Base-by-base conservation (phyloP, 1,139 yeast species). In the Saccharomyces hybrid region DNA sequence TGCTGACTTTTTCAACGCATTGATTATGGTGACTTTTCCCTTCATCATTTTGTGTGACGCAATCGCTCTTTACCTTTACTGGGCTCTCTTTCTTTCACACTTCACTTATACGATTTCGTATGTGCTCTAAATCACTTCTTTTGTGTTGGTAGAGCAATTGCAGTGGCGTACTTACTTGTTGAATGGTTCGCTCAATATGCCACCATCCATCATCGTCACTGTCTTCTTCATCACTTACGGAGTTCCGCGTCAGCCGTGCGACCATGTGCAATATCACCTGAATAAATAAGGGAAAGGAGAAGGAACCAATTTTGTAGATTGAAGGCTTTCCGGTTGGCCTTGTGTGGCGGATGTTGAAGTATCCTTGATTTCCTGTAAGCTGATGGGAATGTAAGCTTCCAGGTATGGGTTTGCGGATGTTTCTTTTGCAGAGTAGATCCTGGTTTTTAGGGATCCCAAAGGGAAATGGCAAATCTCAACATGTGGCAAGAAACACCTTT, bases 1-100 rank as follows among this genome's bases (percentile, higher is more conserved):
- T 7, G 57, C 57, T 3, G 54, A n/a, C 3, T 31, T 48, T 31
- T 51, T 51, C 16, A 58, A 38, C 6, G 50, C 55, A 23, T 50
- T 49, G 13, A 56, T n/a, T 16, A 57, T 50, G 5, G 54, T 52
- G 19, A 48, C 28, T 42, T 29, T 49, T 13, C 54, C 58, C 8
- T 47, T 23, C 60, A 57, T 57, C 23, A 23, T 31, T n/a, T n/a
- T n/a, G 2, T 28, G 9, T 46, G 28, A 13, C 11, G 14, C 34
- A 9, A 7, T 31, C 11, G 13, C 13, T 31, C 34, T 31, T 31
- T 31, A n/a, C n/a, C 34, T 31, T 31, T 31, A 7, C 11, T 31
- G 19, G 26, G 23, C 5, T 11, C 23, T 34, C 42, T 11, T 16
- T 14, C 23, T 14, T n/a, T n/a, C n/a, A n/a, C n/a, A n/a, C n/a